A percentile compares a stretch with the other conserved stretches of the same genome.
Conservation (phyloP, 192 early-diverging fungal species). For the Kickxella alabastrina region DNA sequence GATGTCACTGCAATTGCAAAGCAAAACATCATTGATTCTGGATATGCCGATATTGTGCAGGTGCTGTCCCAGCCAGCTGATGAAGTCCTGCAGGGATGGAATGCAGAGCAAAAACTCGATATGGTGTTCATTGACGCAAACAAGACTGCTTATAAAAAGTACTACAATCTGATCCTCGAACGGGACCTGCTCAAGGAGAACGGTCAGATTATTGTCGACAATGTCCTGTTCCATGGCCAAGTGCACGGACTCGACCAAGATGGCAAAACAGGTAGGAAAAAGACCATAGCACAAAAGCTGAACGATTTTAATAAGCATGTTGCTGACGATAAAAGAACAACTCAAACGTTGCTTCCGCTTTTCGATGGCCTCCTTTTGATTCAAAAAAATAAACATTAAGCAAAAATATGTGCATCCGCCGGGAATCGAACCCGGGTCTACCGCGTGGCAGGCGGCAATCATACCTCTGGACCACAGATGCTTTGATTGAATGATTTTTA, state of each 20-base stretch:
- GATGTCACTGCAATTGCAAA: conserved; percentile 37
- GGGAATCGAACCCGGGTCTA: conserved; percentile 79
- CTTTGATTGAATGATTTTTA: too few species aligned
- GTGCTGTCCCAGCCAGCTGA: conserved; percentile 16
- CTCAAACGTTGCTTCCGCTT: conserved; percentile 55
- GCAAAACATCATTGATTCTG: conserved; percentile 14
- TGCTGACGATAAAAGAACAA: conserved; percentile 53
- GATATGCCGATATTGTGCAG: conserved; percentile 8
- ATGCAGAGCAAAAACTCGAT: conserved; percentile 52
- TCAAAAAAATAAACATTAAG: conserved; percentile 2
- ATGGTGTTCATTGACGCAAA: conserved; percentile 67
- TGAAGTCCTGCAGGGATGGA: conserved; percentile 18
- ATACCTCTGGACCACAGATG: conserved; percentile 59
- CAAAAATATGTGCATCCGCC: conserved; percentile 45
- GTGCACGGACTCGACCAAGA: background rate
- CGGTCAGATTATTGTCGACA: conserved; percentile 66
- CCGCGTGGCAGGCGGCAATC: conserved; percentile 71
- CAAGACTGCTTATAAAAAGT: conserved; percentile 60
- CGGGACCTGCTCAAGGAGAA: conserved; percentile 50
- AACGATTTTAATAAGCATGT: conserved; percentile 62
- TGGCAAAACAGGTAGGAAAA: background rate
- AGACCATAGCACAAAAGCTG: conserved; percentile 14
- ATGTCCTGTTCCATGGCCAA: conserved; percentile 50
- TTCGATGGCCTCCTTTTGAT: conserved; percentile 64
- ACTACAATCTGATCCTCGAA: conserved; percentile 61